Base-by-base conservation (phyloP, 345 rosid genomes). In the Populus deltoides region DNA sequence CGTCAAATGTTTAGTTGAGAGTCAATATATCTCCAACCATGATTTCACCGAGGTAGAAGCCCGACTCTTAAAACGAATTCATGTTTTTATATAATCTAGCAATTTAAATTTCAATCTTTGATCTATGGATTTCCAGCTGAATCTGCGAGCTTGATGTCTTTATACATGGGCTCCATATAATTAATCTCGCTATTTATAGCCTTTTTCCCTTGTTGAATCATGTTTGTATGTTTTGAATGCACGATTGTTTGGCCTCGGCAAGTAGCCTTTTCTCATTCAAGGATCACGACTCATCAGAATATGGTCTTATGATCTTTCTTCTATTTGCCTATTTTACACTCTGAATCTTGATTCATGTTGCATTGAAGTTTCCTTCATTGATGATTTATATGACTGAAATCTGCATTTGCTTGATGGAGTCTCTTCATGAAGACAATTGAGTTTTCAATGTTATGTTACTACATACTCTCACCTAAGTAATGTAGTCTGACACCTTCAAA, bases 1-100 rank as follows among this genome's bases (percentile, higher is more conserved):
- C 49, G 81, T 85, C 79, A 85, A 82, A 68, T 91, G 92, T 70
- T 59, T 75, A 53, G 93, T 96, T n/a, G 93, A 88, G 81, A 86
- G 90, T 83, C 94, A 80, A 83, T 91, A 86, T 82, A 87, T 95
- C 81, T 96, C 99, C 62, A 96, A 93, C 88, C 91, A 91, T 0
- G 90, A 93, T 75, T 96, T 95, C 81, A 89, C 86, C 12, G 91
- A 89, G 98, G 98, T 92, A 78, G 75, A 18, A 68, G 33, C 43
- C 39, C 17, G 16, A 38, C 38, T 24, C 27, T 47, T 24, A 24
- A 41, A 41, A 16, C 27, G 13, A 20, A 7, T 74, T 57, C 69
- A 9, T 31, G 11, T 33, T 61, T 61, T 45, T 33, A 17, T 53
- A n/a, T 68, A 51, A 24, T 33, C 57, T 41, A n/a, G 13, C 41